A percentile compares a stretch with the other conserved stretches of the same genome.
These are phyloP conservation scores for Aurantiochytrium sp. DNA, from an alignment of 108 stramenopile species.

Conservation along the genomic window DNA sequence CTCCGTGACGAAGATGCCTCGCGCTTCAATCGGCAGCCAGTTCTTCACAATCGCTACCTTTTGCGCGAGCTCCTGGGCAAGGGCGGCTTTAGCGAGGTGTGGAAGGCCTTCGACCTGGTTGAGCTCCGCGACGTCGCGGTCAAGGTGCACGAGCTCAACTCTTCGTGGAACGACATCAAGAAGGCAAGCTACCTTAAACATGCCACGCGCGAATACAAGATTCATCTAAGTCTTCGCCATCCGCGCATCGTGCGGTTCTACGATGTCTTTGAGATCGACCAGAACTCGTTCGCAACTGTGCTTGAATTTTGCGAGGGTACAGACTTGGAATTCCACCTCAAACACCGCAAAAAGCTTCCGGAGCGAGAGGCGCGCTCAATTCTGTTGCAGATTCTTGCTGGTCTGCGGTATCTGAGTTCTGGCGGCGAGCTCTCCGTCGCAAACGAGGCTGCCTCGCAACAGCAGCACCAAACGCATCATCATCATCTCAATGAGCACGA, in stretches of 20 bases:
- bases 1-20: not conserved
- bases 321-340: slow-evolving; percentile 80
- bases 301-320: slow-evolving; percentile 88
- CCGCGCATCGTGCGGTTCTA: slow-evolving; percentile 89
- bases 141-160: slow-evolving; percentile 93
- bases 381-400: slow-evolving; percentile 81
- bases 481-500: not conserved
- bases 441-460: not conserved
- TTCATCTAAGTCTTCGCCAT: slow-evolving; percentile 87
- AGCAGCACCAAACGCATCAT: too few relatives aligned
- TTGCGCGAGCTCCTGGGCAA: slow-evolving; percentile 78
- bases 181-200: slow-evolving; percentile 93
- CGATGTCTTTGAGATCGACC: slow-evolving; percentile 96
- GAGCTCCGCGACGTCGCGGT: slow-evolving; percentile 81
- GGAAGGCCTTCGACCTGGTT: slow-evolving; percentile 81
- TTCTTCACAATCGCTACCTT: slow-evolving; percentile 77
- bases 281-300: slow-evolving; percentile 91
- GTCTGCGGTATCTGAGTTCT: slow-evolving; percentile 80
- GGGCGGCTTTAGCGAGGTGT: slow-evolving; percentile 98
- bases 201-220: slow-evolving; percentile 92
- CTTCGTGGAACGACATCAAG: slow-evolving; percentile 84
- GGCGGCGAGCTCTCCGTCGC: not conserved
- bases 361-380: slow-evolving; percentile 85
- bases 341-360: slow-evolving; percentile 62
- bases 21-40: slow-evolving; percentile 3